phyloP scores from a whole-genome alignment of 2,329 filamentous ascomycete species.

The Pseudopyrenochaeta lycopersici region DNA sequence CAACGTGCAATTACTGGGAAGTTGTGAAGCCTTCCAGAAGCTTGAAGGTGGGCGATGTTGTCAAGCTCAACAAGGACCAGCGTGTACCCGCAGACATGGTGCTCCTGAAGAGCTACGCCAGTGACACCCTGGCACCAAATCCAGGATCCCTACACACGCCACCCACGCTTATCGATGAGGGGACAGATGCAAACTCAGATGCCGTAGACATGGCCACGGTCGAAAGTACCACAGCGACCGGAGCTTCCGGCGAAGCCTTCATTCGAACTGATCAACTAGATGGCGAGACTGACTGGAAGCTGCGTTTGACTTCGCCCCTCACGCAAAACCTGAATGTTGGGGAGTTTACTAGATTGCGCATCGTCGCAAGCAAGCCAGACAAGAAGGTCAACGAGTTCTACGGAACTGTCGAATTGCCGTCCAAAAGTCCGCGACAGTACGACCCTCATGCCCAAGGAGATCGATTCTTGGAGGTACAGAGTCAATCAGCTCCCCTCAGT shows the following conservation, averaged over 20 bases:
- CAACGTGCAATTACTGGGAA: constrained; percentile 67
- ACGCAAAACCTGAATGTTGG: constrained; percentile 79
- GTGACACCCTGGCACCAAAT: constrained; percentile 22
- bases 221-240: constrained; percentile 27
- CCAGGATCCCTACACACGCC: constrained; percentile 5
- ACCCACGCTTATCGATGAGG: constrained; percentile 30
- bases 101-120: constrained; percentile 80
- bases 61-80: constrained; percentile 91
- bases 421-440: constrained; percentile 61
- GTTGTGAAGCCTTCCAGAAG: constrained; percentile 84
- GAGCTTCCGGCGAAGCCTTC: constrained; percentile 83
- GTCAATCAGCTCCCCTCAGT: constrained; percentile 75
- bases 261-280: constrained; percentile 97
- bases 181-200: constrained; percentile 10
- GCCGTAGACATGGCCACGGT: constrained; percentile 20
- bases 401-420: constrained; percentile 82
- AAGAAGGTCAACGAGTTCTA: constrained; percentile 94
- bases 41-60: constrained; percentile 92
- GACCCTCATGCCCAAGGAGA: constrained; percentile 49
- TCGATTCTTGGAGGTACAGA: constrained; percentile 17
- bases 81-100: constrained; percentile 94
- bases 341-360: constrained; percentile 71
- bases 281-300: constrained; percentile 98
- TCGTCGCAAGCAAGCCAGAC: constrained; percentile 90
- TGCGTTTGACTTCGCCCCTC: constrained; percentile 84